Evolutionary conservation across 208 protist species (phyloP), one percentile per base, ranked within the genome.

Genomic region (Crithidia brevicula): DNA sequence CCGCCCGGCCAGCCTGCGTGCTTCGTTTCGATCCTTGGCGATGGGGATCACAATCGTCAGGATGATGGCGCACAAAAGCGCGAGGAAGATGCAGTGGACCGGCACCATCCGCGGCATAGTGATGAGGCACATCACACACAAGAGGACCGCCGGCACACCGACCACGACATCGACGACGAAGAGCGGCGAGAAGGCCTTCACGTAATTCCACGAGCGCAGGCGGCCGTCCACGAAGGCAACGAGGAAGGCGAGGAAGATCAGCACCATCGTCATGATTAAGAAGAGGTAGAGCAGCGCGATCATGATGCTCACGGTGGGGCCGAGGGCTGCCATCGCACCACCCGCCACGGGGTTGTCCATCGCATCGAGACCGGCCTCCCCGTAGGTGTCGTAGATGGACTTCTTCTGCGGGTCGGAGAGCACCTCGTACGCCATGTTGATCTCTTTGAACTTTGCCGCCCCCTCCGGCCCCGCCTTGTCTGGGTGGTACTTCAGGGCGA

Each of bases 391-490:
- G 61, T 94, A 94, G 31, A 89, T 81, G 5, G 40, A 30, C 16
- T 78, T 65, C 67, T 87, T 88, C 40, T 82, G 45, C 30, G 66
- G 57, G 67, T 99, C 92, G 18, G 73, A 86, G 0, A 99, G 86
- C 16, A 99, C 89, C 47, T 99, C 96, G 74, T 99, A 99, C 18
- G 98, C 98, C 20, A 83, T 71, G 54, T 84, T 92, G 33, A 99
- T 86, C 34, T 83, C 45, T 40, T 89, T 79, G 67, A 97, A 97
- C 49, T 79, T 73, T 28, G 86, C 93, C 15, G 68, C 71, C 15
- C 91, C 89, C 3, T 68, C 70, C 3, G 81, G 72, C 13, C 86
- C 85, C 1, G 86, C 80, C 75, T 96, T 97, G 74, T 97, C 92
- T 4, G 92, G 95, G 66, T 98, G 95, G 52, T 90, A 85, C 50